Conservation (phyloP, 352 stramenopile species). For the Pythium grandisporangium region DNA sequence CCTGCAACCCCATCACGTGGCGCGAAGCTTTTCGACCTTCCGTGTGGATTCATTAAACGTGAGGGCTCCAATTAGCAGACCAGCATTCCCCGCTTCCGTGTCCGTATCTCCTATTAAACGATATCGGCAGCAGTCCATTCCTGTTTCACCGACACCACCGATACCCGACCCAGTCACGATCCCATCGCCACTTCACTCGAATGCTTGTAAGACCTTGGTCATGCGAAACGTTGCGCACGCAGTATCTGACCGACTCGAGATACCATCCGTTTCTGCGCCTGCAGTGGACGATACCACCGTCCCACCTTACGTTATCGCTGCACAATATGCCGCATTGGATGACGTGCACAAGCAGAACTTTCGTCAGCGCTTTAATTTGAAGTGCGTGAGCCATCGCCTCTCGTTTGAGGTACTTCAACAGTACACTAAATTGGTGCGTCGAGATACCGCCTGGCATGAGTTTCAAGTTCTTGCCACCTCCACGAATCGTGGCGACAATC, state of each 20-base stretch:
- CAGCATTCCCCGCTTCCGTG: background rate
- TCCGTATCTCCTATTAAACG: too few species aligned
- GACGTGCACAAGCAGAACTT: slow-evolving; percentile 37
- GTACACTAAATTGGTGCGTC: slow-evolving; percentile 50
- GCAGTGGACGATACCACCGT: slow-evolving; percentile 23
- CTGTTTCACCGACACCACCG: background rate
- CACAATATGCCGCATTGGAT: slow-evolving; percentile 43
- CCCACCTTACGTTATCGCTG: slow-evolving; percentile 41
- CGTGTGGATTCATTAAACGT: slow-evolving; percentile 11
- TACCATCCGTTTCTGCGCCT: slow-evolving; percentile 25
- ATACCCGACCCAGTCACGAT: background rate
- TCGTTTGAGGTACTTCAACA: slow-evolving; percentile 53
- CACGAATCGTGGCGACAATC: background rate
- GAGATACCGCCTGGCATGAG: slow-evolving; percentile 40
- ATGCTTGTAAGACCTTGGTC: slow-evolving; percentile 43
- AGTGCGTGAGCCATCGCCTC: slow-evolving; percentile 49
- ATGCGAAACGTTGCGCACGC: slow-evolving; percentile 44
- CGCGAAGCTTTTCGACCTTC: slow-evolving; percentile 20
- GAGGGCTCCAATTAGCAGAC: slow-evolving; percentile 5
- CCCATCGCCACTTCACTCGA: too few species aligned
- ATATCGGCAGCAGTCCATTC: background rate
- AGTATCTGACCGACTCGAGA: slow-evolving; percentile 37
- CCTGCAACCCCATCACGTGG: slow-evolving; percentile 10
- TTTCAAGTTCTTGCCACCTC: slow-evolving; percentile 26
- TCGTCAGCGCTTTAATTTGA: slow-evolving; percentile 44